Evolutionary conservation across 202 grass and related monocot genomes (phyloP).

Genomic region (Sporobolus alterniflorus): DNA sequence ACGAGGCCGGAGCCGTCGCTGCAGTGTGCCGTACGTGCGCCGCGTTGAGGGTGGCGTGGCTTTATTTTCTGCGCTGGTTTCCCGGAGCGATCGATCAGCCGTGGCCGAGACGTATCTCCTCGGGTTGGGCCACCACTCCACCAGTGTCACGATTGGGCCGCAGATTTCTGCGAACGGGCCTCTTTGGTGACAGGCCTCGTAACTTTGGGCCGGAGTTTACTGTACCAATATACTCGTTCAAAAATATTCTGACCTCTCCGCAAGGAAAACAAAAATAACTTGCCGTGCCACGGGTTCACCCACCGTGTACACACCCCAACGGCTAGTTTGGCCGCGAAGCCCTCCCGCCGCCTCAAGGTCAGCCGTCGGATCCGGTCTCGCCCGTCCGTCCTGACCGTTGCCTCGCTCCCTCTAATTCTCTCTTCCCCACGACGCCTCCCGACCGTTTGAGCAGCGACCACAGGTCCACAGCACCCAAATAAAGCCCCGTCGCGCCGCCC

Average conservation of each 20-base stretch:
- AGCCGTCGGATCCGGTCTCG: background rate
- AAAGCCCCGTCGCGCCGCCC: constrained; percentile 26
- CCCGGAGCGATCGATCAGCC: too few relatives aligned
- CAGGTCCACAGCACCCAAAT: background rate
- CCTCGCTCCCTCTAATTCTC: too few relatives aligned
- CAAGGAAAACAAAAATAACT: too few relatives aligned
- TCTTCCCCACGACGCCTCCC: background rate
- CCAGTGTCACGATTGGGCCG: too few relatives aligned
- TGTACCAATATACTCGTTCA: too few relatives aligned
- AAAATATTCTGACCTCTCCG: too few relatives aligned
- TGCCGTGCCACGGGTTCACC: too few relatives aligned
- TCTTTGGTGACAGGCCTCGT: too few relatives aligned
- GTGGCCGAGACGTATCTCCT: too few relatives aligned
- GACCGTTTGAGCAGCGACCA: constrained; percentile 53
- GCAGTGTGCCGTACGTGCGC: constrained; percentile 1
- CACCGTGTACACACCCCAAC: constrained; percentile 4
- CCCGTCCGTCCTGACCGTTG: background rate
- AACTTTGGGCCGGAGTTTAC: too few relatives aligned
- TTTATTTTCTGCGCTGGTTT: background rate
- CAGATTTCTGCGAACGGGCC: too few relatives aligned
- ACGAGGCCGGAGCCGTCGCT: constrained; percentile 3
- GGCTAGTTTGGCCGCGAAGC: constrained; percentile 21
- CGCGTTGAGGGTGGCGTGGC: background rate
- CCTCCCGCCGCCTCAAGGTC: background rate
- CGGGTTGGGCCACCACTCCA: too few relatives aligned